phyloP scores from a whole-genome alignment of 257 asterid species.

The Nyctanthes arbortristis region DNA sequence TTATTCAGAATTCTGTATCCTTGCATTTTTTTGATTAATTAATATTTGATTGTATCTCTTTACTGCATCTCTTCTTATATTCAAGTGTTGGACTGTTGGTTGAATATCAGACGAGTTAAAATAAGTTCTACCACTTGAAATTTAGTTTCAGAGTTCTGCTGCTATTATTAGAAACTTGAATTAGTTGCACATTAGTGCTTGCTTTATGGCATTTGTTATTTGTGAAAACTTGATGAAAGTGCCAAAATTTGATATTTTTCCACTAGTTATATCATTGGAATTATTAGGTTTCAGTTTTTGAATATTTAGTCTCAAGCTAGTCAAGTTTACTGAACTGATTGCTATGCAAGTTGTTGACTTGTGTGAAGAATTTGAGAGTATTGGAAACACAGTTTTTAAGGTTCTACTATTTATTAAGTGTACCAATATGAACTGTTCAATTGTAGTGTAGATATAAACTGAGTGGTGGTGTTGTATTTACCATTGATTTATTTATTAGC shows the following conservation, averaged over 20 bases:
- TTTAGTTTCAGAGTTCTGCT: neutral
- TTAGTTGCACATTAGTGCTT: neutral
- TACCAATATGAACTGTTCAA: neutral
- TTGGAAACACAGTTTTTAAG: neutral
- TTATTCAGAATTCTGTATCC: too few relatives aligned
- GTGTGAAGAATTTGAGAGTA: neutral
- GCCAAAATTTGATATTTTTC: neutral
- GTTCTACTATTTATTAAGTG: neutral
- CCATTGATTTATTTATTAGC: too few relatives aligned
- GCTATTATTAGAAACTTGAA: neutral
- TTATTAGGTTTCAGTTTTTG: neutral
- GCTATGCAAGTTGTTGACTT: neutral
- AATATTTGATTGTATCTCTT: too few relatives aligned
- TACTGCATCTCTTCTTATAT: too few relatives aligned
- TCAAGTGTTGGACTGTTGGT: too few relatives aligned
- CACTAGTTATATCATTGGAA: neutral
- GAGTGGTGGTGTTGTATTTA: neutral
- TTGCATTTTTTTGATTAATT: too few relatives aligned
- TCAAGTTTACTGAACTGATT: neutral
- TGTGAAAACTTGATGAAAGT: neutral
- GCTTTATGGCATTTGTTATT: too few relatives aligned
- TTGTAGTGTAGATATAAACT: neutral
- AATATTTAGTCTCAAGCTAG: neutral
- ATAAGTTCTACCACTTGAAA: neutral
- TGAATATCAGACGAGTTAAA: neutral